Base-by-base conservation (phyloP, 768 basidiomycete genomes). In the Russula dissimulans region DNA sequence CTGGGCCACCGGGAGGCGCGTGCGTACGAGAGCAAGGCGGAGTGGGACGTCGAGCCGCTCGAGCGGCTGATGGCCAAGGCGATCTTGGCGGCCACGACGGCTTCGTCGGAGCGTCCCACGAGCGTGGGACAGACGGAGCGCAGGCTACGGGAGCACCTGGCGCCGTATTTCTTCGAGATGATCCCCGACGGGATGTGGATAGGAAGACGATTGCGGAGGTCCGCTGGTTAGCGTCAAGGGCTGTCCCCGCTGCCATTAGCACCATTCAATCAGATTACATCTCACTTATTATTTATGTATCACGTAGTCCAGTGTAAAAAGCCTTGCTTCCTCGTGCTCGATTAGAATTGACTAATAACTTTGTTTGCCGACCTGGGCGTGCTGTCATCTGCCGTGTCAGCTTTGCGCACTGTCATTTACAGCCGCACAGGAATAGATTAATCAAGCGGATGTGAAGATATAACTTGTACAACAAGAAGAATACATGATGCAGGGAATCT, bases 11-110 rank as follows among this genome's bases (percentile, higher is more conserved):
- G 38, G 34, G 36, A 53, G 18, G 26, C 22, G 11, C 32, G 36
- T 5, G 42, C 32, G 36, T 5, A 36, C 34, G 5, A 5, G 9
- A 42, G 5, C 34, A 15, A 36, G 5, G 31, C 10, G 3, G 11
- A 45, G 41, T 65, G 65, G 58, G 62, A 64, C n/a, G 15, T 60
- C 29, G 58, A 53, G 46, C 65, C 65, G 22, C 55, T 65, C 12
- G 65, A 65, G 46, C 57, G 59, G 22, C 36, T 65, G 22, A 6
- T 65, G 17, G 22, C 29, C 8, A 59, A 38, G 36, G 62, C 65
- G 1, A 17, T 60, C 39, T n/a, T 64, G 39, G 38, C 45, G 14
- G 14, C 15, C 26, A 43, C 38, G 26, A 8, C 5, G 3, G 36
- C 17, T 17, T 5, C 11, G 39, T 41, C 4, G 15, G 4, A 12